Evolutionary conservation across 2,329 filamentous ascomycete species (phyloP).

Genomic region (Myriosclerotinia duriaeana): DNA sequence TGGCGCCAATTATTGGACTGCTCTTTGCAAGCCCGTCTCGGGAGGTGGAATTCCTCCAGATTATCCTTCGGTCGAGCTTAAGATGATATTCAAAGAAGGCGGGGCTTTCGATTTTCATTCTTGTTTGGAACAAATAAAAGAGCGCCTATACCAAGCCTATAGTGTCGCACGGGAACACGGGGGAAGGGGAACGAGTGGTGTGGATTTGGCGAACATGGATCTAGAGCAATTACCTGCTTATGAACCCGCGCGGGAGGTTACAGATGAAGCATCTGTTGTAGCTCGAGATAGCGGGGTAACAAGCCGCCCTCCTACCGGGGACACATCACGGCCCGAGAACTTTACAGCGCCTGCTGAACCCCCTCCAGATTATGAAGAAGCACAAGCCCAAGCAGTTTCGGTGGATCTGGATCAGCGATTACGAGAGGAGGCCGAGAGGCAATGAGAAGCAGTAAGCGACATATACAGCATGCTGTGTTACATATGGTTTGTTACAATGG

Average conservation of each 20-base stretch:
- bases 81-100: slow-evolving; percentile 88
- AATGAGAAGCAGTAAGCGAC: slow-evolving; percentile 21
- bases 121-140: slow-evolving; percentile 79
- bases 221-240: slow-evolving; percentile 89
- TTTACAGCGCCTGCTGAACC: slow-evolving; percentile 63
- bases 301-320: slow-evolving; percentile 25
- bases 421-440: slow-evolving; percentile 66
- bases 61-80: slow-evolving; percentile 72
- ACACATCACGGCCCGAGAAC: slow-evolving; percentile 22
- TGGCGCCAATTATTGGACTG: slow-evolving; percentile 87
- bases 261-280: slow-evolving; percentile 25
- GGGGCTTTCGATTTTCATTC: slow-evolving; percentile 91
- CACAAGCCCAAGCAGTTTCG: slow-evolving; percentile 69
- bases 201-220: slow-evolving; percentile 65
- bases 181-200: slow-evolving; percentile 46
- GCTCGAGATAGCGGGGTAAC: slow-evolving; percentile 32
- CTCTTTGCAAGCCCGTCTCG: slow-evolving; percentile 73
- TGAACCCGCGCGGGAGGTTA: slow-evolving; percentile 52
- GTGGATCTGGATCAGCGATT: slow-evolving; percentile 65
- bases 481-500: slow-evolving; percentile 17
- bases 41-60: slow-evolving; percentile 79
- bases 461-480: slow-evolving; percentile 17
- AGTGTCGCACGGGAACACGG: slow-evolving; percentile 71
- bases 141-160: slow-evolving; percentile 76
- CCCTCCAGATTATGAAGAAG: slow-evolving; percentile 88